A percentile compares a stretch with the other conserved stretches of the same genome.
phyloP scores from a whole-genome alignment of 2,329 filamentous ascomycete genomes.

The Claviceps sp. region DNA sequence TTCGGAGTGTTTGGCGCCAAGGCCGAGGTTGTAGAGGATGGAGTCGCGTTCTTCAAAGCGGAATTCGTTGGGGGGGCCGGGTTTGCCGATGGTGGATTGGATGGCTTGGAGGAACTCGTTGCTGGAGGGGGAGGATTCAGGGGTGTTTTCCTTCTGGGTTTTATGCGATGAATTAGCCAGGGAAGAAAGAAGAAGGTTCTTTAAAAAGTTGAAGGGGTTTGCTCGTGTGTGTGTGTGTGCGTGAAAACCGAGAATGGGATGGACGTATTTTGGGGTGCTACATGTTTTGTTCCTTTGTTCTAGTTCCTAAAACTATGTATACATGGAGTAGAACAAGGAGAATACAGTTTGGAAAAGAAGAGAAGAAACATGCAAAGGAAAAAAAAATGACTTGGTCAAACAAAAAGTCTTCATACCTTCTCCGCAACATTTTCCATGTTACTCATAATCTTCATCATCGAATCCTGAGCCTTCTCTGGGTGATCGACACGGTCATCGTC shows the following conservation, averaged over 20 bases:
- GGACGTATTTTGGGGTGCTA: background rate
- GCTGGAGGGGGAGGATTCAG: conserved; percentile 23
- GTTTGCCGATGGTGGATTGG: conserved; percentile 57
- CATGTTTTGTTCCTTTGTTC: conserved; percentile 4
- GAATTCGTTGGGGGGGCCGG: conserved; percentile 62
- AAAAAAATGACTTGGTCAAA: background rate
- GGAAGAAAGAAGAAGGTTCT: too few species aligned
- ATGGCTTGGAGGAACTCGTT: conserved; percentile 64
- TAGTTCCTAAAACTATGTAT: conserved; percentile 8
- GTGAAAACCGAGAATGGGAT: too few species aligned
- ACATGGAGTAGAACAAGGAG: conserved; percentile 7
- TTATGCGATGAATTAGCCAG: too few species aligned
- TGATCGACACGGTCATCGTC: conserved; percentile 79
- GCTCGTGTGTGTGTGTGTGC: too few species aligned
- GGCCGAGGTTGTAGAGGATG: conserved; percentile 89
- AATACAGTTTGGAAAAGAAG: conserved; percentile 6
- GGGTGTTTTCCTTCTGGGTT: background rate
- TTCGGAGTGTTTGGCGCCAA: conserved; percentile 84
- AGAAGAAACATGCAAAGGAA: background rate
- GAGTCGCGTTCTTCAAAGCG: conserved; percentile 75
- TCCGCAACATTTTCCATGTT: conserved; percentile 71
- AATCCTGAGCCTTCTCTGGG: conserved; percentile 65
- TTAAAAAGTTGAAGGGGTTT: background rate
- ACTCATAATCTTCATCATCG: conserved; percentile 60
- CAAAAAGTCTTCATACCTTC: conserved; percentile 39